A percentile compares a stretch with the other conserved stretches of the same genome.
Conservation (phyloP, 768 basidiomycete genomes). For the Termitomyces sp. region DNA sequence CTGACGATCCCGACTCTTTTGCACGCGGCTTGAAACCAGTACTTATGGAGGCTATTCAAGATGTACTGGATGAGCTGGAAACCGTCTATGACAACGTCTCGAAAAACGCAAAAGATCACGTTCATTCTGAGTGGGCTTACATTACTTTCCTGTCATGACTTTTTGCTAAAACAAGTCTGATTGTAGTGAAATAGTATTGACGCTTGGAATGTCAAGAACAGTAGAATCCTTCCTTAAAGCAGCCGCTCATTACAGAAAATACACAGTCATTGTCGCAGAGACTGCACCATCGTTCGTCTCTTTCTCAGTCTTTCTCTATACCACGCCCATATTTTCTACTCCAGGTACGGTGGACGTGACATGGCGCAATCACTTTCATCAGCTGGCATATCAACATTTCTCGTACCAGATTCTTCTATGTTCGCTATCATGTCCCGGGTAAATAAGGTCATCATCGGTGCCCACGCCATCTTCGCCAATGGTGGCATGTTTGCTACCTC, state of each 20-base stretch:
- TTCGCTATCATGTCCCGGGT: constrained; percentile 96
- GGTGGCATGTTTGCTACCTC: constrained; percentile 92
- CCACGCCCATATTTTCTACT: constrained; percentile 4
- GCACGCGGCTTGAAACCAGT: constrained; percentile 83
- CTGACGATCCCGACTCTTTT: constrained; percentile 77
- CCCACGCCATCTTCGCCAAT: constrained; percentile 94
- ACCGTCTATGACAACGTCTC: constrained; percentile 94
- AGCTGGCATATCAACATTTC: constrained; percentile 88
- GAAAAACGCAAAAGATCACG: constrained; percentile 92
- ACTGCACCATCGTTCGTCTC: constrained; percentile 86
- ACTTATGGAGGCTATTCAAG: constrained; percentile 95
- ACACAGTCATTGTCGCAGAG: constrained; percentile 94
- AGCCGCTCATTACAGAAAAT: constrained; percentile 86
- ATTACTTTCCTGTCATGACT: background rate
- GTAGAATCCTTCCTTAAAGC: constrained; percentile 92
- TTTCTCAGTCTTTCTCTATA: background rate
- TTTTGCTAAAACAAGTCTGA: constrained; percentile 6
- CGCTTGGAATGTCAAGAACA: constrained; percentile 90
- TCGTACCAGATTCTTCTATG: constrained; percentile 94
- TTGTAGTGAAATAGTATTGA: constrained; percentile 87
- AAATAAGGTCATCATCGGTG: constrained; percentile 93
- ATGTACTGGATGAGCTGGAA: constrained; percentile 93
- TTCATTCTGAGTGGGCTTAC: constrained; percentile 89
- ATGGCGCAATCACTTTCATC: constrained; percentile 82
- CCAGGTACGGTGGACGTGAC: constrained; percentile 78